A percentile compares a stretch with the other conserved stretches of the same genome.
Evolutionary conservation across 257 asterid genomes (phyloP).

Genomic region (Sherardia arvensis): DNA sequence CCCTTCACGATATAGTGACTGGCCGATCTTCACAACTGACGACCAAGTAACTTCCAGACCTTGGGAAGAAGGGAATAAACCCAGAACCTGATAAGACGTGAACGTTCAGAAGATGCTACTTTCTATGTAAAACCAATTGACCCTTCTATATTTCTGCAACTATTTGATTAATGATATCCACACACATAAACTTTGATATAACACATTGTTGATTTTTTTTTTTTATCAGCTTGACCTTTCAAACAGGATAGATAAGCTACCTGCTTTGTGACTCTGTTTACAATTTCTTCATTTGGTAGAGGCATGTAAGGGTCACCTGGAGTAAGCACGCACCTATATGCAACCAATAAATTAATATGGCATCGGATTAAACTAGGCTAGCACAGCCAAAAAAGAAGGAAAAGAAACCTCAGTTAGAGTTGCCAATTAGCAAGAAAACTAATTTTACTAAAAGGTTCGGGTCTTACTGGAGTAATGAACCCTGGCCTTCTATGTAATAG

Average conservation of each 20-base stretch:
- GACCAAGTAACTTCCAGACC: constrained; percentile 94
- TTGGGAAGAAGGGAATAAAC: constrained; percentile 90
- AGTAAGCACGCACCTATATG: constrained; percentile 82
- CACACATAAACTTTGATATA: not conserved
- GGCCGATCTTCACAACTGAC: constrained; percentile 90
- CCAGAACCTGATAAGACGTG: constrained; percentile 52
- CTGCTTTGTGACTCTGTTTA: constrained; percentile 85
- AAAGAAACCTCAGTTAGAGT: not conserved
- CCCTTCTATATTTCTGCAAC: too few relatives aligned
- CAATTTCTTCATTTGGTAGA: constrained; percentile 75
- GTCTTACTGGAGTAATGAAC: constrained; percentile 94
- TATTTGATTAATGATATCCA: not conserved
- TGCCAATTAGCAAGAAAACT: constrained; percentile 1
- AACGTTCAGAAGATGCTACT: not conserved
- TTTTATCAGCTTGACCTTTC: not conserved
- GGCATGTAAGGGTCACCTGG: constrained; percentile 99
- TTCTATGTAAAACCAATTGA: not conserved
- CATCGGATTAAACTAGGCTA: constrained; percentile 9
- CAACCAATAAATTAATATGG: constrained; percentile 7
- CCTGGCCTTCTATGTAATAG: constrained; percentile 90
- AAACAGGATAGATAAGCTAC: constrained; percentile 24
- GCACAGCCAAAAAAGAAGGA: not conserved
- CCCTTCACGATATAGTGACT: constrained; percentile 90
- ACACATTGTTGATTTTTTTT: not conserved
- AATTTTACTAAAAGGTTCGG: not conserved